Evolutionary conservation across 2,329 filamentous ascomycete species (phyloP), one percentile per base, ranked within the genome.

Genomic region (Talaromyces sp.): DNA sequence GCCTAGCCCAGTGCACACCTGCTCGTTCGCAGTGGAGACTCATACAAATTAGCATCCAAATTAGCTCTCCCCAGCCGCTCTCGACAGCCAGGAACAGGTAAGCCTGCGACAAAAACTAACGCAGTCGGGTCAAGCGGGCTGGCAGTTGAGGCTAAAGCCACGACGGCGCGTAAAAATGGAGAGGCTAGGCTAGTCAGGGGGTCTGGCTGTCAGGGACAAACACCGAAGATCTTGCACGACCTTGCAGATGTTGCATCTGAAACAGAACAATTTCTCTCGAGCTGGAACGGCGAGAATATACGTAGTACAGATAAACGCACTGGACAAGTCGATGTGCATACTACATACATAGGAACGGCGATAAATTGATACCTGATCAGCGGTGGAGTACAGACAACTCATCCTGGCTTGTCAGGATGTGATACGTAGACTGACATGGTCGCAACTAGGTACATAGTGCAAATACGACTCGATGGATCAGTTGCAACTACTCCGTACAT

Each of bases 121-220:
- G 63, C 37, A 37, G 58, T 56, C 37, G 11, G 58, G 63, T 19
- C 63, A 65, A 65, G 63, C 50, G 63, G 35, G 52, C 31, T 56
- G 52, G 52, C 52, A 37, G 52, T 56, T 56, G 33, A 56, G 31
- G 52, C 52, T 56, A 56, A 56, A 22, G 31, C 35, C 50, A 35
- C 48, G 48, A 52, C 47, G 24, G 47, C 47, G 47, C 47, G 47
- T 50, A 14, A 27, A 10, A 47, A 22, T 27, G 47, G 47, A 27
- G 47, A 50, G 24, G 24, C 47, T 50, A 50, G 47, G 14, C 48
- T 52, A 56, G 52, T 56, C 52, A 56, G 52, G 52, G 52, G 52
- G 31, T 22, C 33, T 37, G 31, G 50, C 45, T 27, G 45, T 48
- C 10, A 48, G 45, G 45, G 47, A 35, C 31, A 56, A 13, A 37